A percentile compares a stretch with the other conserved stretches of the same genome.
Evolutionary conservation across 441 rosid genomes (phyloP).

Genomic region (Euphorbia schlechtendalii): DNA sequence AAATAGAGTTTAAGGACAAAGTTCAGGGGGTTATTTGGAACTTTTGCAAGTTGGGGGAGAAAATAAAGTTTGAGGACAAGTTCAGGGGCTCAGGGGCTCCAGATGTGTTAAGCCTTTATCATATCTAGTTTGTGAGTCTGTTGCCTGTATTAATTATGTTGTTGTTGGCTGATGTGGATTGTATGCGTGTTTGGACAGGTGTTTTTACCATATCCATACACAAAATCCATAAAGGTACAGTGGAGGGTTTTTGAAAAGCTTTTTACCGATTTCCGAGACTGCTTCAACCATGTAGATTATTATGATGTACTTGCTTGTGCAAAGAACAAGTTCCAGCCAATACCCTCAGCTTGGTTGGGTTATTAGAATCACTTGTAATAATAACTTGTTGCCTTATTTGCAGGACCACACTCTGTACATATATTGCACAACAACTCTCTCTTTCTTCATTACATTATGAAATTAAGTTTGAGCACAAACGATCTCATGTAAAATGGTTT

Average conservation of each 20-base stretch:
- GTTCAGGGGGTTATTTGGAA: too few relatives aligned
- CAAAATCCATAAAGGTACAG: constrained; percentile 60
- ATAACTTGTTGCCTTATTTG: neutral
- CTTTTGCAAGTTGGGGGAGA: too few relatives aligned
- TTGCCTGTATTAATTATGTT: neutral
- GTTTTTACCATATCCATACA: constrained; percentile 74
- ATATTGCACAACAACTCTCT: too few relatives aligned
- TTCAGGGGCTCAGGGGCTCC: too few relatives aligned
- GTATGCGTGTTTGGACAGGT: constrained; percentile 43
- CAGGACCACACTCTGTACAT: constrained; percentile 11
- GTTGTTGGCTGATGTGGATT: neutral
- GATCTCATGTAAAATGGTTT: too few relatives aligned
- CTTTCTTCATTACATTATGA: too few relatives aligned
- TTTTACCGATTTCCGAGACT: constrained; percentile 77
- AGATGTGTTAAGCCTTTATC: too few relatives aligned
- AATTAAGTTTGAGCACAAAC: too few relatives aligned
- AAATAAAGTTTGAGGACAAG: too few relatives aligned
- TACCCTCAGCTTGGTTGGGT: constrained; percentile 75
- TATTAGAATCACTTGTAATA: constrained; percentile 31
- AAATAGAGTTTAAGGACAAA: too few relatives aligned
- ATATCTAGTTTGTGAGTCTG: neutral
- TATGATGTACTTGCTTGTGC: constrained; percentile 56
- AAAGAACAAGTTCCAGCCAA: constrained; percentile 70
- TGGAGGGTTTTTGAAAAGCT: constrained; percentile 81
- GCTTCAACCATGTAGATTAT: constrained; percentile 55